Base-by-base conservation (phyloP, 495 filamentous ascomycete species). In the Immersiella caudata region DNA sequence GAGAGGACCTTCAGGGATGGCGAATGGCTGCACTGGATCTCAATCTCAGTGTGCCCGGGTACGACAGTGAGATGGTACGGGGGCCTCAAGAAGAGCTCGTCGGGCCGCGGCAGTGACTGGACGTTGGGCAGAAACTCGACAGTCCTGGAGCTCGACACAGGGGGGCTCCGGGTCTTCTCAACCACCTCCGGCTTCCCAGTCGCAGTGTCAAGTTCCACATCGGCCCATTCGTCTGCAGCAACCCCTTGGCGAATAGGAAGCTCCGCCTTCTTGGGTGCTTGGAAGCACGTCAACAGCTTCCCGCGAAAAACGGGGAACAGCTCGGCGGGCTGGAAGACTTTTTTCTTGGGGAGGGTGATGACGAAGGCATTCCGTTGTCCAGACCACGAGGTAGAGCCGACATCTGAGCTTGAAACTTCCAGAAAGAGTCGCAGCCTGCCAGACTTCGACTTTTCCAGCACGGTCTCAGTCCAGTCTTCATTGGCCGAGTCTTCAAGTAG, bases 11-110 rank as follows among this genome's bases (percentile, higher is more conserved):
- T 70, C 5, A 82, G 54, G 0, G 78, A 74, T 24, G 74, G 73
- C 51, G 78, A 79, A 57, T 82, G 80, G 49, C 79, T 81, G 57
- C 75, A 72, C 14, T 79, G 73, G 7, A 83, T 50, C 35, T 77
- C 71, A 29, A 81, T 70, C 0, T 59, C 20, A 5, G 27, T 29
- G 22, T 58, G 58, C 6, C 70, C 57, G 7, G 29, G 58, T 20
- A 62, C 63, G 3, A 82, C 63, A 12, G 65, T 68, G 22, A 83
- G 76, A 57, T 81, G 70, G 52, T 82, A 83, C 9, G 80, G 80
- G 6, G 79, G 77, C 12, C 64, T 71, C 11, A 75, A 69, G 33
- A 81, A 71, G 7, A 81, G 67, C 54, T 80, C 72, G 33, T 79
- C 75, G 3, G 78, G 79, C 6, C 76, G 62, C 8, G 77, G 74